Conservation (phyloP, 768 basidiomycete genomes). For the Terana coerulea region DNA sequence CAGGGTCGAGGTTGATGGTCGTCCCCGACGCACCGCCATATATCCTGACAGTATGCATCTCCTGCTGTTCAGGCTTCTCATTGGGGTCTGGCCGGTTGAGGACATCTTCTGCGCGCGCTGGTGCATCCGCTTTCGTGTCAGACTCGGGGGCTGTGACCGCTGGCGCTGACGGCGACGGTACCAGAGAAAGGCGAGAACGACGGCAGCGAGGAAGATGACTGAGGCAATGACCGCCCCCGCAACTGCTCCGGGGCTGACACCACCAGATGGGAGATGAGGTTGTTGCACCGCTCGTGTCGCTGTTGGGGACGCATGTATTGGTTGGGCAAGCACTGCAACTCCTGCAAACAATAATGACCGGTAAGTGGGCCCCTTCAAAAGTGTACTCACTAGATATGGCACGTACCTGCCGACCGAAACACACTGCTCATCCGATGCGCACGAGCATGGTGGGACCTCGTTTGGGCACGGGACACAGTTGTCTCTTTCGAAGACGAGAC, state of each 20-base stretch:
- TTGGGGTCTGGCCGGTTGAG: conserved; percentile 80
- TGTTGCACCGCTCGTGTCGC: conserved; percentile 12
- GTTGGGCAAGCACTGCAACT: conserved; percentile 52
- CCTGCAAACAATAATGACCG: conserved; percentile 33
- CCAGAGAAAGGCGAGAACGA: conserved; percentile 51
- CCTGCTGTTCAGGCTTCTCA: conserved; percentile 48
- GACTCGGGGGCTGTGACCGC: conserved; percentile 22
- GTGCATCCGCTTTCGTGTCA: conserved; percentile 55
- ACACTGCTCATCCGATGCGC: conserved; percentile 53
- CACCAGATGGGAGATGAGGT: conserved; percentile 24
- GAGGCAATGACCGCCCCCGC: conserved; percentile 71
- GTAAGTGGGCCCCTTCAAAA: not conserved
- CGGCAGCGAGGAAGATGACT: conserved; percentile 54
- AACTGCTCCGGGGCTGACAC: conserved; percentile 64
- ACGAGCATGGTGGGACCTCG: conserved; percentile 48
- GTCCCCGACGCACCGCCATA: conserved; percentile 41
- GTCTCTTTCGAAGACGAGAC: conserved; percentile 18
- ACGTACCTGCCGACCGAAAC: conserved; percentile 57
- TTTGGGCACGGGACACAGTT: conserved; percentile 49
- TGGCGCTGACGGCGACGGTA: conserved; percentile 57
- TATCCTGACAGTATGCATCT: conserved; percentile 43
- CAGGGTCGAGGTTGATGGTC: conserved; percentile 60
- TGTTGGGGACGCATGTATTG: conserved; percentile 46
- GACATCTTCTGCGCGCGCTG: conserved; percentile 72
- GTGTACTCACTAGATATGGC: not conserved